phyloP scores from a whole-genome alignment of 805 yeast species.

The Ogataea ramenticola region DNA sequence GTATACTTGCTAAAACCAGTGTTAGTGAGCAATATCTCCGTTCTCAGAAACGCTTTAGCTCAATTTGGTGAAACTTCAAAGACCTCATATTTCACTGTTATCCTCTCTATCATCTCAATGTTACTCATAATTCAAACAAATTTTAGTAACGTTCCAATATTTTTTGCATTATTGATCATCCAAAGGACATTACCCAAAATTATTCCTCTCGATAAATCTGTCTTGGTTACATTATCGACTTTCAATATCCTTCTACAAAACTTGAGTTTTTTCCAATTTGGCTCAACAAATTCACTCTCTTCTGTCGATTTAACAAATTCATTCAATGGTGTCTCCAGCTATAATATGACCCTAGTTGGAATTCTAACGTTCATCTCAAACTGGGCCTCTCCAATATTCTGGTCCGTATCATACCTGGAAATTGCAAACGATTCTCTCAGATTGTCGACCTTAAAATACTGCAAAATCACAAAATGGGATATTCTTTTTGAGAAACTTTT shows the following conservation, averaged over 20 bases:
- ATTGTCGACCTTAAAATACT: neutral
- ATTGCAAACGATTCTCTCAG: conserved; percentile 5
- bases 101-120: conserved; percentile 29
- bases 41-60: neutral
- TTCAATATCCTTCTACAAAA: conserved; percentile 56
- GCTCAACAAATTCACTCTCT: conserved; percentile 88
- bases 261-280: conserved; percentile 76
- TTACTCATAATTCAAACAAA: conserved; percentile 50
- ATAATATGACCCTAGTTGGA: conserved; percentile 67
- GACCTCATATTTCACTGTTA: conserved; percentile 24
- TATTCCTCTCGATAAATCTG: conserved; percentile 11
- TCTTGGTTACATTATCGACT: conserved; percentile 11
- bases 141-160: conserved; percentile 46
- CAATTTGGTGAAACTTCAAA: neutral
- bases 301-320: conserved; percentile 88
- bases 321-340: conserved; percentile 77
- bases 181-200: conserved; percentile 19
- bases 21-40: neutral
- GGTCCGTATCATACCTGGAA: conserved; percentile 49
- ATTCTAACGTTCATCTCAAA: conserved; percentile 73
- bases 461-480: conserved; percentile 22
- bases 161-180: conserved; percentile 24
- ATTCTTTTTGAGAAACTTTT: conserved; percentile 29
- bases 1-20: conserved; percentile 13
- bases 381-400: conserved; percentile 78